These are phyloP conservation scores for Jaenimonas drosophilae DNA, from an alignment of 208 protist species.

Conservation along the genomic window DNA sequence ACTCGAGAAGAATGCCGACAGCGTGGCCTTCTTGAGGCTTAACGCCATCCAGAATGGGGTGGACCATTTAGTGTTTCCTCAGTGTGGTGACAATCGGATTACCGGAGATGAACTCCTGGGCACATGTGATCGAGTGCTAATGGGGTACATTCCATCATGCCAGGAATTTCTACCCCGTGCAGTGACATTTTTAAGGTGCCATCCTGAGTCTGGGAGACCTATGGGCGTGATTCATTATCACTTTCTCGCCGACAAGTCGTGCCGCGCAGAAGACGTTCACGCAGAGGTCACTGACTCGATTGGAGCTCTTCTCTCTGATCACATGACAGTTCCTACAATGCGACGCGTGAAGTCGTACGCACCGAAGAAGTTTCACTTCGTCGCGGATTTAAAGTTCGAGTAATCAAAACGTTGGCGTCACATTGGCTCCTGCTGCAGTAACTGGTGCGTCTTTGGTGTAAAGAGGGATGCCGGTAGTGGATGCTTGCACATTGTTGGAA, in stretches of 20 bases:
- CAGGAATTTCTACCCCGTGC: conserved; percentile 69
- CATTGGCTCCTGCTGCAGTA: not conserved
- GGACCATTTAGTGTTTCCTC: conserved; percentile 37
- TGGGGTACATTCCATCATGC: conserved; percentile 87
- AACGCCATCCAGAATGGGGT: conserved; percentile 81
- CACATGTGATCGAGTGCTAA: conserved; percentile 79
- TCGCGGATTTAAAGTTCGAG: conserved; percentile 61
- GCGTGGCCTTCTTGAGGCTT: conserved; percentile 52
- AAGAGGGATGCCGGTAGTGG: too few species aligned
- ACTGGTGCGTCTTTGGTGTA: too few species aligned
- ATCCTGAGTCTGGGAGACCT: conserved; percentile 6
- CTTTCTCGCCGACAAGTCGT: conserved; percentile 55
- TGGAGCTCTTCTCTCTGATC: conserved; percentile 12
- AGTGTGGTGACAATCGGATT: conserved; percentile 80
- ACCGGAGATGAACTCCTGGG: conserved; percentile 59
- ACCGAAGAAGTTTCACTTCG: conserved; percentile 75
- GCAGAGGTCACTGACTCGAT: conserved; percentile 13
- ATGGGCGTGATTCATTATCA: conserved; percentile 83
- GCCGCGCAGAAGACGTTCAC: conserved; percentile 32
- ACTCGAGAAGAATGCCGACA: conserved; percentile 86
- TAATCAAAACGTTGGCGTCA: not conserved
- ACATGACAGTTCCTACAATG: too few species aligned
- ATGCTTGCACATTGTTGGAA: too few species aligned
- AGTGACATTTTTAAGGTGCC: conserved; percentile 52
- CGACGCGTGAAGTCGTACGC: conserved; percentile 89